Conservation (phyloP, 495 filamentous ascomycete species). For the Usnea hakonensis region DNA sequence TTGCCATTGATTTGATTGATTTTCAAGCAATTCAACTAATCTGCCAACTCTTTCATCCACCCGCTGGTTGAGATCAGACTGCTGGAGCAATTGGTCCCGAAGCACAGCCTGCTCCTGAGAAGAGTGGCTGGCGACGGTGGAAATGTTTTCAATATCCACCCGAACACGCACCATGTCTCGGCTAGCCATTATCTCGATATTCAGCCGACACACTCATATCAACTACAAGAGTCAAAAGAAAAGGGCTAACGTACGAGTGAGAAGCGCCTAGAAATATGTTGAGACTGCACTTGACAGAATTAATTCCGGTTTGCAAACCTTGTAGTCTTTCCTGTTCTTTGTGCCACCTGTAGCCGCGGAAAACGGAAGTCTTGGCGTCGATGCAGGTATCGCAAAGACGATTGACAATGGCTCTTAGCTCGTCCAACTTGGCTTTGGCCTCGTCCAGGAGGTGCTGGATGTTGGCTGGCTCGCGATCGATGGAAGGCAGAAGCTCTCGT, state of each 20-base stretch:
- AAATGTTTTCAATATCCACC: slow-evolving; percentile 2
- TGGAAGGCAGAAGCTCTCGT: background rate
- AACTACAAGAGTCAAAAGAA: too few species aligned
- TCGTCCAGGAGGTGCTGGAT: slow-evolving; percentile 22
- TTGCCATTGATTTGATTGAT: slow-evolving; percentile 10
- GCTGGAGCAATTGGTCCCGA: background rate
- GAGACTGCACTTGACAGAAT: slow-evolving; percentile 23
- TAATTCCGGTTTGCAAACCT: slow-evolving; percentile 22
- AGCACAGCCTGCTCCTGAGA: background rate
- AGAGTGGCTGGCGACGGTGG: background rate
- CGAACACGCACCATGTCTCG: slow-evolving; percentile 10
- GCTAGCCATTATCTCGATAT: background rate
- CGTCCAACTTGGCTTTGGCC: slow-evolving; percentile 21
- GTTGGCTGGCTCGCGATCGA: background rate
- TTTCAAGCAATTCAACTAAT: slow-evolving; percentile 10
- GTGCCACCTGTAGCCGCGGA: slow-evolving; percentile 10
- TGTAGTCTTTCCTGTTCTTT: slow-evolving; percentile 21
- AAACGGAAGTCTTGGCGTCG: background rate
- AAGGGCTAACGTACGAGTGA: slow-evolving; percentile 8
- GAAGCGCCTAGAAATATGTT: slow-evolving; percentile 26
- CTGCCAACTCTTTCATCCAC: slow-evolving; percentile 11
- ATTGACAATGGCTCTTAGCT: slow-evolving; percentile 21
- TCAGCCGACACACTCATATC: too few species aligned
- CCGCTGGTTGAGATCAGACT: background rate
- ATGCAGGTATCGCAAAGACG: slow-evolving; percentile 3